phyloP scores from a whole-genome alignment of 495 filamentous ascomycete species.

The Pyrenula aspistea region DNA sequence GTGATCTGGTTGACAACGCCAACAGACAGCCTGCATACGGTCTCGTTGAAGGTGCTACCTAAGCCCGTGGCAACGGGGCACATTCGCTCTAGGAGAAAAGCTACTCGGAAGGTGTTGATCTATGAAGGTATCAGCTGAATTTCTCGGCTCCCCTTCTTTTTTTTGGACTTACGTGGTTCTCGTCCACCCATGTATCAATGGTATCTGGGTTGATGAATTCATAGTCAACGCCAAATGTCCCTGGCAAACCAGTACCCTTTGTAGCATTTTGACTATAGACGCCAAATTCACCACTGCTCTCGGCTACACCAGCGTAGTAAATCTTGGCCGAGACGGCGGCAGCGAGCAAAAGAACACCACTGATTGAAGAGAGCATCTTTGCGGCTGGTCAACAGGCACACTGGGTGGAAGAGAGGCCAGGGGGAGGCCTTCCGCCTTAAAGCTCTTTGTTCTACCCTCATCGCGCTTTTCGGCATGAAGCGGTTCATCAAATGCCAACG shows the following conservation, averaged over 20 bases:
- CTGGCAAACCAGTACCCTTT: slow-evolving; percentile 33
- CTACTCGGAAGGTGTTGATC: slow-evolving; percentile 39
- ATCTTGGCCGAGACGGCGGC: slow-evolving; percentile 30
- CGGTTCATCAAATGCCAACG: background rate
- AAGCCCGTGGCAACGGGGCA: slow-evolving; percentile 32
- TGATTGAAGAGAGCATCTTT: background rate
- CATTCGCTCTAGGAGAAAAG: slow-evolving; percentile 43
- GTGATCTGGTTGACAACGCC: background rate
- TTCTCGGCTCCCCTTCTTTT: background rate
- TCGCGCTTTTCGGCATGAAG: background rate
- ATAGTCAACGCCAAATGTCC: slow-evolving; percentile 37
- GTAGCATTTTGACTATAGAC: slow-evolving; percentile 25
- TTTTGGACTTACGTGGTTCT: slow-evolving; percentile 22
- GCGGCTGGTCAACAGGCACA: background rate
- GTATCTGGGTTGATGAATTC: slow-evolving; percentile 33
- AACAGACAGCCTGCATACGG: background rate
- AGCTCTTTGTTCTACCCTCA: background rate
- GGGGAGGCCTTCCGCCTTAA: background rate
- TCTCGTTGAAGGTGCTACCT: slow-evolving; percentile 39
- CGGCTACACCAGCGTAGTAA: slow-evolving; percentile 40
- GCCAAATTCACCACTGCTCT: slow-evolving; percentile 41
- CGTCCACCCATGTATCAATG: slow-evolving; percentile 32
- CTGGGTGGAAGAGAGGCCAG: background rate
- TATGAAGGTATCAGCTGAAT: slow-evolving; percentile 2
- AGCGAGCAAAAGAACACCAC: slow-evolving; percentile 9